These are phyloP conservation scores for Arthrobotrys sphaeroides DNA, from an alignment of 2,329 filamentous ascomycete genomes.

Conservation along the genomic window DNA sequence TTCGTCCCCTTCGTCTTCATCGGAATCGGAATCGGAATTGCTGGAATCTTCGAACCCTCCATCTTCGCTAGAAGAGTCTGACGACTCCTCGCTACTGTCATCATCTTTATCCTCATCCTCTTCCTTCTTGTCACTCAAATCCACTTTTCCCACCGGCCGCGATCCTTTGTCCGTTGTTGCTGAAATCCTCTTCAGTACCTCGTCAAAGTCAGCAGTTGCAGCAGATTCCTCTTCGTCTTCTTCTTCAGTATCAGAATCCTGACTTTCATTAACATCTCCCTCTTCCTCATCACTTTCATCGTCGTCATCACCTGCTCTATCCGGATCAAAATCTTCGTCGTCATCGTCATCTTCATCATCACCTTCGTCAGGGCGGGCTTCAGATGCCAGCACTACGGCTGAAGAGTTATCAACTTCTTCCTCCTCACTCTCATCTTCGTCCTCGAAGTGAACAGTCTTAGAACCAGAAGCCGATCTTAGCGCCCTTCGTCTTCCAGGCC, in stretches of 20 bases:
- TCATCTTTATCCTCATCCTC: background rate
- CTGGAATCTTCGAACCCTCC: background rate
- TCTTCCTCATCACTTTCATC: background rate
- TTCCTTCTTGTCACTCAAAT: background rate
- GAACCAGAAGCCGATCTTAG: conserved; percentile 17
- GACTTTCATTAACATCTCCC: background rate
- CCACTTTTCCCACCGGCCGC: background rate
- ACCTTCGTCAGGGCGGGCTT: conserved; percentile 7
- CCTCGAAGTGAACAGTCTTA: conserved; percentile 40
- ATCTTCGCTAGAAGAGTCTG: conserved; percentile 4
- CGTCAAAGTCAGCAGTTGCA: background rate
- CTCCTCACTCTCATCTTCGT: conserved; percentile 1
- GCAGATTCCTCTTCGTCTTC: conserved; percentile 15
- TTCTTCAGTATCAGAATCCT: background rate
- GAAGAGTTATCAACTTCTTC: background rate
- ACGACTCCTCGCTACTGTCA: background rate
- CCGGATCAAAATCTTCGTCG: conserved; percentile 40
- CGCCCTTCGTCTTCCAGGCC: background rate
- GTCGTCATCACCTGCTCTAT: conserved; percentile 33
- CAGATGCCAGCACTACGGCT: conserved; percentile 20
- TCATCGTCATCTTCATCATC: conserved; percentile 28
- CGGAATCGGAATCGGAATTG: conserved; percentile 15
- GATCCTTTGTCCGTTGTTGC: background rate
- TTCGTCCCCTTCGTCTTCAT: conserved; percentile 7
- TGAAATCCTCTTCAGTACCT: background rate